Conservation (phyloP, 805 yeast genomes). For the Candida hungchunana region DNA sequence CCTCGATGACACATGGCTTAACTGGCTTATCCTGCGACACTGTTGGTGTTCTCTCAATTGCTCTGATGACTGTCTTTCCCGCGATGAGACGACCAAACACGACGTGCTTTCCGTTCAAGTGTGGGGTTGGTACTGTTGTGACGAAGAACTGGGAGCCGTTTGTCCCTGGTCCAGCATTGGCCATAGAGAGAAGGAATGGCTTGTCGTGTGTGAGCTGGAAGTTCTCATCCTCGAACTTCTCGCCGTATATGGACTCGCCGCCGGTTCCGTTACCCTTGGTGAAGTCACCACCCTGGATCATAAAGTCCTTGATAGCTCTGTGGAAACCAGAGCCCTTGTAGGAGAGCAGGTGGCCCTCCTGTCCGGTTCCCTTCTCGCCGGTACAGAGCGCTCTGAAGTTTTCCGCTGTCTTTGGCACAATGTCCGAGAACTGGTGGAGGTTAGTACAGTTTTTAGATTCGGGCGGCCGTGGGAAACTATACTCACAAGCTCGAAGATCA, state of each 20-base stretch:
- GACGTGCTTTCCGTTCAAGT: constrained; percentile 92
- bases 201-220: constrained; percentile 70
- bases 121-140: constrained; percentile 91
- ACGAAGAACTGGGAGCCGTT: constrained; percentile 96
- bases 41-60: constrained; percentile 68
- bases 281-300: constrained; percentile 96
- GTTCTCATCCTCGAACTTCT: constrained; percentile 87
- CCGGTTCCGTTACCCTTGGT: constrained; percentile 72
- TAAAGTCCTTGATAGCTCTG: constrained; percentile 81
- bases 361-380: constrained; percentile 74
- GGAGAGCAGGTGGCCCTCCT: constrained; percentile 57
- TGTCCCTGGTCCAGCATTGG: constrained; percentile 93
- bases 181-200: constrained; percentile 93
- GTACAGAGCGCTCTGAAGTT: constrained; percentile 87
- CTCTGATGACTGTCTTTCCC: constrained; percentile 78
- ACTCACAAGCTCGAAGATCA: constrained; percentile 63
- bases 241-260: constrained; percentile 80
- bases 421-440: constrained; percentile 40
- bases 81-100: constrained; percentile 87
- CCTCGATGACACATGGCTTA: constrained; percentile 63
- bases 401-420: constrained; percentile 85
- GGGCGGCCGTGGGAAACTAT: too few relatives aligned
- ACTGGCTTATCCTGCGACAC: constrained; percentile 67
- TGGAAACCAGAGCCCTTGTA: constrained; percentile 91
- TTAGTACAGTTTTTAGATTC: constrained; percentile 1